A percentile compares a stretch with the other conserved stretches of the same genome.
These are phyloP conservation scores for Clitopilus passeckerianus DNA, from an alignment of 768 basidiomycete genomes.

Conservation along the genomic window DNA sequence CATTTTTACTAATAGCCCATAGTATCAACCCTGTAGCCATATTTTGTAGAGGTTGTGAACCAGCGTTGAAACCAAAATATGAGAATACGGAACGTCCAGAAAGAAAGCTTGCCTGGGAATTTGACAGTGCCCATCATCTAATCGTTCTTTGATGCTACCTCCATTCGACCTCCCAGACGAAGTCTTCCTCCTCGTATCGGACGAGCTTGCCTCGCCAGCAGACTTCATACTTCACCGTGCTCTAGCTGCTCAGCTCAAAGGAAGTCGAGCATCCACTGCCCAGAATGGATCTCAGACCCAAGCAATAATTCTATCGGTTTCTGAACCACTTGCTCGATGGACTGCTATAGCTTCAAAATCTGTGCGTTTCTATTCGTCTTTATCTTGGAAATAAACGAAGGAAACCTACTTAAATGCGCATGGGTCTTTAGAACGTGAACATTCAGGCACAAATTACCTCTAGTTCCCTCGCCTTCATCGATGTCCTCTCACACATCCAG, in stretches of 20 bases:
- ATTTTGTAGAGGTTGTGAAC: no score
- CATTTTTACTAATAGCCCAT: no score
- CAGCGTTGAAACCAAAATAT: no score
- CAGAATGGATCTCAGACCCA: constrained; percentile 10
- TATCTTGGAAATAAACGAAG: neutral
- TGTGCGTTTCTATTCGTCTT: constrained; percentile 32
- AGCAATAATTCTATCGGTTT: constrained; percentile 53
- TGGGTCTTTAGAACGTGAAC: constrained; percentile 28
- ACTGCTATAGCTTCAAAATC: constrained; percentile 58
- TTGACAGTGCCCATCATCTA: no score
- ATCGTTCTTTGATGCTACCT: constrained; percentile 33
- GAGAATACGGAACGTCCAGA: no score
- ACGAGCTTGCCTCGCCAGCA: constrained; percentile 64
- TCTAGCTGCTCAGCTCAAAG: constrained; percentile 49
- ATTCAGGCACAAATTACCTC: constrained; percentile 29
- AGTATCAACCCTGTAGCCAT: no score
- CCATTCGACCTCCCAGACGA: constrained; percentile 48
- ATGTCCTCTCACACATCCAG: constrained; percentile 36
- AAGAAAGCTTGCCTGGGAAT: no score
- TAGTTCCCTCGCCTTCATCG: constrained; percentile 47
- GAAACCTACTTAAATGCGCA: neutral
- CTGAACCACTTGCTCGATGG: constrained; percentile 55
- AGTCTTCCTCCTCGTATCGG: constrained; percentile 60
- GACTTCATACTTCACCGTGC: constrained; percentile 66
- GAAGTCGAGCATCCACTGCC: neutral